Evolutionary conservation across 23 red algal genomes (phyloP).

Genomic region (Gracilaria vermiculophylla): DNA sequence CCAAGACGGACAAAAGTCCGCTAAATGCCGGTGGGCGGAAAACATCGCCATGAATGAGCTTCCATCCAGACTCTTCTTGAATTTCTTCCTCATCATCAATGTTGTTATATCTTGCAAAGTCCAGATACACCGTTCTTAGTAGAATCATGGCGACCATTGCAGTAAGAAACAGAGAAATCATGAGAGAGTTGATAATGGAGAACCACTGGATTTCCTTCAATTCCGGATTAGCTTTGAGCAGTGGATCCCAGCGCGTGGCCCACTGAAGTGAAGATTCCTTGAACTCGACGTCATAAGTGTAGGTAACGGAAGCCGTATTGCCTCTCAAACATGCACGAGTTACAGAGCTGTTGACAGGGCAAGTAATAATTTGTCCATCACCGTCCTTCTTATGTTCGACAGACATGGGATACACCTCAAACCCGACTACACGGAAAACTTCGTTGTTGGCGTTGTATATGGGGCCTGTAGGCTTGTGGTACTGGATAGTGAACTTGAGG

Average conservation of each 20-base stretch:
- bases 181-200: slow-evolving; percentile 89
- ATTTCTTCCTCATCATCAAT: slow-evolving; percentile 90
- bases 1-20: slow-evolving; percentile 76
- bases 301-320: slow-evolving; percentile 47
- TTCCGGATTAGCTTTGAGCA: slow-evolving; percentile 76
- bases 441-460: slow-evolving; percentile 15
- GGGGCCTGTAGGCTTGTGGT: slow-evolving; percentile 69
- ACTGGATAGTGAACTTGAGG: slow-evolving; percentile 80
- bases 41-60: slow-evolving; percentile 98
- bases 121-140: slow-evolving; percentile 85
- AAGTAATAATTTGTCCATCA: slow-evolving; percentile 31
- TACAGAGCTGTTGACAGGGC: background rate
- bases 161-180: slow-evolving; percentile 90
- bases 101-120: slow-evolving; percentile 96
- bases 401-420: slow-evolving; percentile 82
- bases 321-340: slow-evolving; percentile 25
- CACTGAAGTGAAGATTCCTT: slow-evolving; percentile 79
- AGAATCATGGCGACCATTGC: slow-evolving; percentile 95
- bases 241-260: slow-evolving; percentile 94
- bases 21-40: slow-evolving; percentile 77
- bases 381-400: slow-evolving; percentile 46
- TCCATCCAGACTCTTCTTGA: slow-evolving; percentile 96
- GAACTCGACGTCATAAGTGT: slow-evolving; percentile 88
- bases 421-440: slow-evolving; percentile 89
- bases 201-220: slow-evolving; percentile 91